phyloP scores from a whole-genome alignment of 805 yeast species.

The Lachancea mirantina region DNA sequence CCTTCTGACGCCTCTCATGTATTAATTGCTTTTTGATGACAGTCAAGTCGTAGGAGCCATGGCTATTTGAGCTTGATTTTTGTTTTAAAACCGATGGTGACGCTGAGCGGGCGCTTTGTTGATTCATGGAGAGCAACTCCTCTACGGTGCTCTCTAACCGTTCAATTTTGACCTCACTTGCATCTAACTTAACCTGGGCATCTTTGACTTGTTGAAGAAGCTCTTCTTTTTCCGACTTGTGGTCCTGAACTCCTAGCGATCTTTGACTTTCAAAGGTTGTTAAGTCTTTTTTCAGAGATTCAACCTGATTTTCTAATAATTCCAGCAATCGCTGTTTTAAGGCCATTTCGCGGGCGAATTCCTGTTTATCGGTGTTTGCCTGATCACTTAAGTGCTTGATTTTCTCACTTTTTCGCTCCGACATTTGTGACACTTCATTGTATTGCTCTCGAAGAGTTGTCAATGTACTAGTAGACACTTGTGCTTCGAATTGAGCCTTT shows the following conservation, averaged over 20 bases:
- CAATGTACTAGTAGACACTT: not conserved
- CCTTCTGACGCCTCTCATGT: conserved; percentile 65
- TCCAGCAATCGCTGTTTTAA: conserved; percentile 55
- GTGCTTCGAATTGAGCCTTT: conserved; percentile 3
- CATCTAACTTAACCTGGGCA: conserved; percentile 31
- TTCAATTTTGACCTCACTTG: conserved; percentile 28
- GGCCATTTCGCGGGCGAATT: conserved; percentile 49
- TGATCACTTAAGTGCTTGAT: conserved; percentile 43
- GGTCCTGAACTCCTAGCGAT: conserved; percentile 27
- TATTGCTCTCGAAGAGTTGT: conserved; percentile 30
- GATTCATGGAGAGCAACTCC: conserved; percentile 29
- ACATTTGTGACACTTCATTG: conserved; percentile 31
- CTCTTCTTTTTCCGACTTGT: conserved; percentile 28
- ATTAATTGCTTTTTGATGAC: conserved; percentile 58
- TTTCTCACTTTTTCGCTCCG: conserved; percentile 39
- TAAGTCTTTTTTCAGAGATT: conserved; percentile 38
- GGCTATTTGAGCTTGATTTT: conserved; percentile 5
- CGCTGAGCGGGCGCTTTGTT: conserved; percentile 10
- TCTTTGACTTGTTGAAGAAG: conserved; percentile 28
- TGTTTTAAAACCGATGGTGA: conserved; percentile 12
- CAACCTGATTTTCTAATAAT: conserved; percentile 35
- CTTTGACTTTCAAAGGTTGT: conserved; percentile 45
- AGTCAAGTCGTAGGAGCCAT: conserved; percentile 54
- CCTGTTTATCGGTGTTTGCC: conserved; percentile 38
- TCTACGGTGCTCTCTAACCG: conserved; percentile 42